Evolutionary conservation across 805 yeast species (phyloP), one percentile per base, ranked within the genome.

Genomic region (Pichia heedii): DNA sequence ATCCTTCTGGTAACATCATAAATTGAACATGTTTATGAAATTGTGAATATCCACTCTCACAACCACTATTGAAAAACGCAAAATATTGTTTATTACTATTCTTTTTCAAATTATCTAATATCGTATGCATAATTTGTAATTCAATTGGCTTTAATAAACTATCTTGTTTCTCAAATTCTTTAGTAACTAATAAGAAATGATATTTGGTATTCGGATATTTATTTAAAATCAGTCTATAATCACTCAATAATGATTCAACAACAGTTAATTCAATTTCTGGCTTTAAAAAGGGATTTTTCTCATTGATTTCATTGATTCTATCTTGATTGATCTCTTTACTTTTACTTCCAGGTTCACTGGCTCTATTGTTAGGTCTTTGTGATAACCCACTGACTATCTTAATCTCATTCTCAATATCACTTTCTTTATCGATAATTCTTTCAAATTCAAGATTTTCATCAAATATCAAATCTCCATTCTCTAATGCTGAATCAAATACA

Each of bases 1-100:
- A 80, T 20, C 69, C 65, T 8, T 65, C 58, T 2, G 96, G 94
- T 36, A 84, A 66, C 36, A 77, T 70, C 73, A 90, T 68, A 62
- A 89, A 79, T 63, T 93, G 98, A 49, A 93, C 63, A 63, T 90
- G 98, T 58, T 85, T 87, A 66, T 90, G 98, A 39, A 84, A 81
- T 56, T 88, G 93, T 0, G 96, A 87, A n/a, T 96, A 95, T 1
- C 97, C 98, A 49, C 94, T 78, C 52, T 77, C 72, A 18, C 79
- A 77, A 8, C 98, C 98, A 56, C 86, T 79, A 62, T 90, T 90
- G 71, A 77, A 90, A 62, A 90, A 90, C 0, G 88, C 88, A 58
- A 89, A 69, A 70, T 84, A 81, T 32, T 65, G 43, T 2, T 57
- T 40, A 26, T 37, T 43, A n/a, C 27, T 19, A 49, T 48, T 60